Base-by-base conservation (phyloP, 352 stramenopile genomes). In the Pythium angustatum region DNA sequence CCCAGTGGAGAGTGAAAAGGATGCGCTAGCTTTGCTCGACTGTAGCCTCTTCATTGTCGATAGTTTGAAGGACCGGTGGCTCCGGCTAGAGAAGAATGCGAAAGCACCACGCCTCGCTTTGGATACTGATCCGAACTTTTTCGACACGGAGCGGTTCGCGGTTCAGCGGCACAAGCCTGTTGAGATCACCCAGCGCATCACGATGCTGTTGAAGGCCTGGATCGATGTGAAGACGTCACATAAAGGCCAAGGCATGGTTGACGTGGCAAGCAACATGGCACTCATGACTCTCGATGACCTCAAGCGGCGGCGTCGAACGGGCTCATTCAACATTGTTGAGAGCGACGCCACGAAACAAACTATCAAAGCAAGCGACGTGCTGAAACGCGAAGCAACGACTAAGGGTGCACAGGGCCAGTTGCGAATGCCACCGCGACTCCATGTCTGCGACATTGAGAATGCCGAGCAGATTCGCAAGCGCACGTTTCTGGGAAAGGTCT, bases 401-500 rank as follows among this genome's bases (percentile, higher is more conserved):
- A 55, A 60, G 38, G 43, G 30, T 15, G 30, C 8, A 11, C 78
- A 59, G 68, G 83, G 28, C 33, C 85, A 34, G 59, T 24, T 45
- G 12, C 38, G 24, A 22, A 38, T 76, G 31, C 30, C 53, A 9
- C 53, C 19, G 10, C 63, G 55, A 17, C 41, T 70, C 2, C 64
- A 76, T 69, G 27, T 77, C 56, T 19, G 70, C 79, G 22, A 88
- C 81, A 44, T 76, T 36, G 30, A 78, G 74, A 30, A 58, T 15
- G 64, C 87, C 22, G 71, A 87, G 22, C 77, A 79, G 34, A 84
- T 95, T 53, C 87, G 87, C 30, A 93, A 92, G 62, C 78, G 83
- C 36, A 67, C 69, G 1, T 93, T 81, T 26, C 54, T 93, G 27
- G 87, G 79, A 0, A 49, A 59, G 0, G 71, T 93, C 14, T 77